Percentiles rank a stretch among this genome's conserved stretches.
Conservation (phyloP, 345 rosid species). For the Lepidium africanum region DNA sequence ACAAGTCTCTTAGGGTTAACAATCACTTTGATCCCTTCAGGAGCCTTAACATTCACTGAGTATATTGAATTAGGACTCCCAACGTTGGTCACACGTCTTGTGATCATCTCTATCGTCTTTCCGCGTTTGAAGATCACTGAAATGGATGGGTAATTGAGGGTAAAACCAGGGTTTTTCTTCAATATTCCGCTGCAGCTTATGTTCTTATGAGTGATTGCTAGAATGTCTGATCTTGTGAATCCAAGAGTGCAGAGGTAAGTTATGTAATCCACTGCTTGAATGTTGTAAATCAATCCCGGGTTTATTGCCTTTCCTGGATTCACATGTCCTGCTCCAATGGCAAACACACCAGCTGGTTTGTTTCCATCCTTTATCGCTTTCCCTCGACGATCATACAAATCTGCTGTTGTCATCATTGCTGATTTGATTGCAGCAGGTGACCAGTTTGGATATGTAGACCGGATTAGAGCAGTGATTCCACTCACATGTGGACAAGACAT, state of each 20-base stretch:
- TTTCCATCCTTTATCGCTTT: conserved; percentile 65
- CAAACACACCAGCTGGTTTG: conserved; percentile 49
- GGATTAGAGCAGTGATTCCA: conserved; percentile 71
- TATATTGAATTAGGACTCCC: conserved; percentile 64
- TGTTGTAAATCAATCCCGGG: conserved; percentile 81
- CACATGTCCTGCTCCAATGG: conserved; percentile 86
- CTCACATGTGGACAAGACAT: conserved; percentile 97
- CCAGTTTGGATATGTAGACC: conserved; percentile 66
- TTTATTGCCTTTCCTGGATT: conserved; percentile 66
- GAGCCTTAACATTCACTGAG: conserved; percentile 56
- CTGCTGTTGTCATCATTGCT: conserved; percentile 90
- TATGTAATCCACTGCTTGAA: conserved; percentile 61
- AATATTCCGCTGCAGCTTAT: conserved; percentile 44
- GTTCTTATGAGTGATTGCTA: conserved; percentile 68
- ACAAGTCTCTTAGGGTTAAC: conserved; percentile 54
- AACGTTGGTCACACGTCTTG: conserved; percentile 62
- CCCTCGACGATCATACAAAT: conserved; percentile 51
- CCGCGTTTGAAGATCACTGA: conserved; percentile 60
- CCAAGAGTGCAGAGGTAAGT: conserved; percentile 73
- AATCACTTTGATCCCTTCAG: conserved; percentile 45
- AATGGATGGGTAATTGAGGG: conserved; percentile 84
- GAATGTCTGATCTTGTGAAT: conserved; percentile 53
- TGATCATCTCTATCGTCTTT: conserved; percentile 41
- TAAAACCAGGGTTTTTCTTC: conserved; percentile 46
- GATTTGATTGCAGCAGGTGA: conserved; percentile 84